Evolutionary conservation across 2,329 filamentous ascomycete genomes (phyloP), one percentile per base, ranked within the genome.

Genomic region (Tolypocladium nubicola): DNA sequence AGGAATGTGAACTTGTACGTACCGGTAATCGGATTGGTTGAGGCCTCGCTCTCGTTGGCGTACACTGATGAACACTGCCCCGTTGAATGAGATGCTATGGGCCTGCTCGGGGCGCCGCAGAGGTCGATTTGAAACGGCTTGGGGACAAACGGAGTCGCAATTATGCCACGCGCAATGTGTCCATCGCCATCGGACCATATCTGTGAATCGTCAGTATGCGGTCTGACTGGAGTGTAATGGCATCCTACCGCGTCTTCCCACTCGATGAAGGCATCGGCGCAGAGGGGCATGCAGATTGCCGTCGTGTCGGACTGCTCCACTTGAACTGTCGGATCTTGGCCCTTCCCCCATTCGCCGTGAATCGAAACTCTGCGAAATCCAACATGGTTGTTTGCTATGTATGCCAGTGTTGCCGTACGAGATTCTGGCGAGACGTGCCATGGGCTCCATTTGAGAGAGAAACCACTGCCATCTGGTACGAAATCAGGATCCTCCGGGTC

Each of bases 361-460:
- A 83, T 64, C 0, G 75, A 75, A 52, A 84, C 61, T 45, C 73
- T 72, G 21, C 80, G 75, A 61, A 84, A 84, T 1, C 81, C 81
- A 50, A 84, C 74, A 57, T 83, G 76, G 60, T 80, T 77, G 40
- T 70, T 72, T 1, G 77, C 70, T 11, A 80, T 66, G 61, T 81
- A 83, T 0, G 79, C 78, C 4, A 85, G 58, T 1, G 79, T 72
- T 21, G 76, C 75, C 0, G 71, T 73, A 23, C 69, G 69, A 1
- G 64, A 69, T 6, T 65, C 68, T 1, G 66, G 67, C 0, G 62
- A 63, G 2, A 68, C 64, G 2, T 76, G 58, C 81, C 81, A 84
- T 0, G 81, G 79, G 35, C 79, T 79, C 77, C 79, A 84, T 62
- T 70, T 76, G 3, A 84, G 63, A 3, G 76, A 75, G 57, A 79